Evolutionary conservation across 2,329 filamentous ascomycete genomes (phyloP).

Genomic region (Arthrobotrys conoides): DNA sequence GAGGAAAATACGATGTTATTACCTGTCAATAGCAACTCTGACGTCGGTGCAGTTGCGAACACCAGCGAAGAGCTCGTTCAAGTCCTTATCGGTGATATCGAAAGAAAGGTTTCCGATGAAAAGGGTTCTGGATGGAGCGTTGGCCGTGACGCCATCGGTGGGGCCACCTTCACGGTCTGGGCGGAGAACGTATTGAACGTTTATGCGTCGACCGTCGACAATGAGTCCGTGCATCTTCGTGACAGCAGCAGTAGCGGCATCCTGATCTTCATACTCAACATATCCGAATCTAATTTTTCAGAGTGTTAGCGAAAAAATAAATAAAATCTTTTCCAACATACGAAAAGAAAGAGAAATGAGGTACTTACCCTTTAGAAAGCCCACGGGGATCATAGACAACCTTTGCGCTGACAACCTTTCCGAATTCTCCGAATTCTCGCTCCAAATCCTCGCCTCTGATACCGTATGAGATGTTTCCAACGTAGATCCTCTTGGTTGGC

Average conservation of each 20-base stretch:
- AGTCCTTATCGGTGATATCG: constrained; percentile 85
- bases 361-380: constrained; percentile 77
- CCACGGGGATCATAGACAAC: constrained; percentile 76
- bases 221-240: constrained; percentile 73
- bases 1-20: background rate
- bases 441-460: constrained; percentile 75
- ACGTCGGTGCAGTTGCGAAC: constrained; percentile 81
- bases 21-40: constrained; percentile 82
- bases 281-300: constrained; percentile 74
- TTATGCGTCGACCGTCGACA: constrained; percentile 76
- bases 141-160: constrained; percentile 63
- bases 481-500: constrained; percentile 72
- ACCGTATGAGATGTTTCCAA: constrained; percentile 80
- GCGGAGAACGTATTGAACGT: constrained; percentile 73
- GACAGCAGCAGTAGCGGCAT: constrained; percentile 73
- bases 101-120: constrained; percentile 90
- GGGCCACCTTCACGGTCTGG: constrained; percentile 61
- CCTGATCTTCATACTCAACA: constrained; percentile 73
- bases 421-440: constrained; percentile 74
- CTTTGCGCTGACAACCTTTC: constrained; percentile 71
- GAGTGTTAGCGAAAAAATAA: constrained; percentile 1
- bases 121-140: constrained; percentile 75
- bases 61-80: constrained; percentile 81
- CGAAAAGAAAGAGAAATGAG: constrained; percentile 7
- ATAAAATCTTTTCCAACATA: background rate